Evolutionary conservation across 352 stramenopile species (phyloP).

Genomic region (Globisporangium megalacanthum): DNA sequence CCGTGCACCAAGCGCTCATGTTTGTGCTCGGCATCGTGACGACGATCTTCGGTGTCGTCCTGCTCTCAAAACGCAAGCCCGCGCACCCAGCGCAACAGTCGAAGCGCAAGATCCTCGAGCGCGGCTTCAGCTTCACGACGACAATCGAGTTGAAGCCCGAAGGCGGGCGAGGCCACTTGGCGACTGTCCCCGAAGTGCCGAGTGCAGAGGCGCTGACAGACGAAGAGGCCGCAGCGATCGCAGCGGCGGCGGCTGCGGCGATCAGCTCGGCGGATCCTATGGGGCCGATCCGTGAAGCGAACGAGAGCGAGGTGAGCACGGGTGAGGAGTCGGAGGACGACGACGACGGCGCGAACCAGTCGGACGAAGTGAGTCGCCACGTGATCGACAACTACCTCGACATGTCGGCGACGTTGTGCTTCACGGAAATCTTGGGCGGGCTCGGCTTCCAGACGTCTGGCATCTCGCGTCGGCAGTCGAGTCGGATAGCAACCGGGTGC

Average conservation of each 20-base stretch:
- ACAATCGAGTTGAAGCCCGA: constrained; percentile 26
- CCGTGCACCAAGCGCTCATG: constrained; percentile 63
- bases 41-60: constrained; percentile 79
- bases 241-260: background rate
- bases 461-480: constrained; percentile 49
- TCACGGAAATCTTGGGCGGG: constrained; percentile 58
- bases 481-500: constrained; percentile 16
- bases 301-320: constrained; percentile 32
- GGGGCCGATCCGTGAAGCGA: constrained; percentile 24
- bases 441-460: constrained; percentile 52
- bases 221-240: constrained; percentile 4
- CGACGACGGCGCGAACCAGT: constrained; percentile 8
- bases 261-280: constrained; percentile 9
- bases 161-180: constrained; percentile 9
- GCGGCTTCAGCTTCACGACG: constrained; percentile 62
- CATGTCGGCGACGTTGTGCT: constrained; percentile 69
- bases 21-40: constrained; percentile 80
- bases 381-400: constrained; percentile 85
- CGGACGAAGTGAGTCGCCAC: constrained; percentile 55
- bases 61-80: constrained; percentile 73
- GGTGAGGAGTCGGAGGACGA: constrained; percentile 33
- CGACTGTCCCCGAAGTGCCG: constrained; percentile 20
- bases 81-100: constrained; percentile 24
- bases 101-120: constrained; percentile 52
- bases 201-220: constrained; percentile 7